These are phyloP conservation scores for Alternaria dauci DNA, from an alignment of 2,329 filamentous ascomycete genomes.

Conservation along the genomic window DNA sequence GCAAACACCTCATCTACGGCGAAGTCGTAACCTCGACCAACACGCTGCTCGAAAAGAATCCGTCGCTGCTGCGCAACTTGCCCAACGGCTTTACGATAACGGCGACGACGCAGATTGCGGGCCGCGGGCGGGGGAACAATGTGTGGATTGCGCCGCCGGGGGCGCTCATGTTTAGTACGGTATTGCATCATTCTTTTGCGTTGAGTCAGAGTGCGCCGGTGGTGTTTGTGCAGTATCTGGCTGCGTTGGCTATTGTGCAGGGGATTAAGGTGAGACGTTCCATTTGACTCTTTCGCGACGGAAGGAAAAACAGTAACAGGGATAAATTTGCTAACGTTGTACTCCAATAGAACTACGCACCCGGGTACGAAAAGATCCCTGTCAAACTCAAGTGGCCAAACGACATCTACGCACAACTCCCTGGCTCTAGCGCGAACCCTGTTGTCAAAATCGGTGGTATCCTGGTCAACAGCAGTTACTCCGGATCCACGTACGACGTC, in stretches of 20 bases:
- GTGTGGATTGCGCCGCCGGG: constrained; percentile 94
- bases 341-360: constrained; percentile 67
- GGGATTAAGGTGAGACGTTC: constrained; percentile 67
- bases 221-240: constrained; percentile 92
- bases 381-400: constrained; percentile 98
- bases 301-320: too few species aligned
- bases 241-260: constrained; percentile 84
- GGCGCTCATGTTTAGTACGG: constrained; percentile 84
- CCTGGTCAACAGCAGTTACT: constrained; percentile 86
- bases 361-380: constrained; percentile 76
- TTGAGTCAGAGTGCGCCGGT: constrained; percentile 78
- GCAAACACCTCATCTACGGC: constrained; percentile 81
- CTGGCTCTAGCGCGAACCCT: constrained; percentile 60
- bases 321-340: too few species aligned
- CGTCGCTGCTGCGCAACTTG: constrained; percentile 75
- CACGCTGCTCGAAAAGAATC: constrained; percentile 93
- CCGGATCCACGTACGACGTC: constrained; percentile 78
- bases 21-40: constrained; percentile 95
- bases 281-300: too few species aligned
- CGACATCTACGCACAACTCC: constrained; percentile 69
- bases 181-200: constrained; percentile 82
- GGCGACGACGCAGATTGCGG: constrained; percentile 87
- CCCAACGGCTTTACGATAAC: constrained; percentile 87
- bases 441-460: constrained; percentile 96
- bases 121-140: constrained; percentile 86